A percentile compares a stretch with the other conserved stretches of the same genome.
phyloP scores from a whole-genome alignment of 2,329 filamentous ascomycete species.

The Metarhizium guizhouense region DNA sequence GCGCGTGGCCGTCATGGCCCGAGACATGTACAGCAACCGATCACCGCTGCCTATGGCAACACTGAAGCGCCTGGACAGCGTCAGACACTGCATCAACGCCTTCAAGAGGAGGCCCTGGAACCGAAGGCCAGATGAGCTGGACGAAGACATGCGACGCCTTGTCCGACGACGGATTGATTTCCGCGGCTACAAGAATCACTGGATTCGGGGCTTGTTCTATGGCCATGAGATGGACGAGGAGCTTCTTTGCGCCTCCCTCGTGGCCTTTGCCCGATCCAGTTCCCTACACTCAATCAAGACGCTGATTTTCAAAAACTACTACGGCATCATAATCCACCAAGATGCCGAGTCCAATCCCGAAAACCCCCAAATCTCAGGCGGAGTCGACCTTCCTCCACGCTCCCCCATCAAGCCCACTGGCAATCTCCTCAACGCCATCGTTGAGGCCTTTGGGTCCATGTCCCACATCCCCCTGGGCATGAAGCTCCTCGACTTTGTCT shows the following conservation, averaged over 20 bases:
- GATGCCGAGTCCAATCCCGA: conserved; percentile 8
- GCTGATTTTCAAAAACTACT: conserved; percentile 23
- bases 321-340: conserved; percentile 18
- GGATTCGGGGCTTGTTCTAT: conserved; percentile 12
- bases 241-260: conserved; percentile 30
- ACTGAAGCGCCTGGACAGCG: conserved; percentile 18
- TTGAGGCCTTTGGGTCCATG: conserved; percentile 59
- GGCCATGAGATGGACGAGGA: conserved; percentile 27
- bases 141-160: conserved; percentile 18
- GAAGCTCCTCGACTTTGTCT: conserved; percentile 53
- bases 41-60: conserved; percentile 6
- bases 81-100: conserved; percentile 21
- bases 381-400: conserved; percentile 30
- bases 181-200: conserved; percentile 20
- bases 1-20: conserved; percentile 29
- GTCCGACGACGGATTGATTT: conserved; percentile 17
- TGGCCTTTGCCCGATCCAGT: conserved; percentile 32
- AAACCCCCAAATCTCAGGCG: conserved; percentile 18
- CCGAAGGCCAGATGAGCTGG: conserved; percentile 12
- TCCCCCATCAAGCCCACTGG: conserved; percentile 50
- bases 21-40: conserved; percentile 24
- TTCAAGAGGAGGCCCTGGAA: conserved; percentile 21
- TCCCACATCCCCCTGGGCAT: conserved; percentile 51
- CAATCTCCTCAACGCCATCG: conserved; percentile 55
- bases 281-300: conserved; percentile 22